Percentiles rank a stretch among this genome's conserved stretches.
Evolutionary conservation across 1,284 basidiomycete genomes (phyloP).

Genomic region (Grifola frondosa): DNA sequence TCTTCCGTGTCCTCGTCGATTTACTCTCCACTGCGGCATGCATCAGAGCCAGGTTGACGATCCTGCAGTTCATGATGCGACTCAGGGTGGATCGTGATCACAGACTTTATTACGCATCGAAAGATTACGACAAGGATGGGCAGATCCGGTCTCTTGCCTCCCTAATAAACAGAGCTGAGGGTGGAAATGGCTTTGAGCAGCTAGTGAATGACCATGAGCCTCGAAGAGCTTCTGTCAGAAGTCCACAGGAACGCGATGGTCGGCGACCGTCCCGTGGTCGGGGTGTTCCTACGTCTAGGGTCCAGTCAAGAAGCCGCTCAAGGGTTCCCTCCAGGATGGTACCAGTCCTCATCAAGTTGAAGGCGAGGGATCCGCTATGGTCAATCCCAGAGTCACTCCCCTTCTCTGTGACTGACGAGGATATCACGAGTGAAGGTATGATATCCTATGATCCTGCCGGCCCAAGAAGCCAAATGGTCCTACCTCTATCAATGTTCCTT

Average conservation of each 20-base stretch:
- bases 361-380: conserved; percentile 68
- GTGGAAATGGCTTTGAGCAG: conserved; percentile 20
- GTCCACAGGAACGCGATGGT: conserved; percentile 53
- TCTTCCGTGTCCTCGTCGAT: conserved; percentile 52
- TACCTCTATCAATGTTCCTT: conserved; percentile 84
- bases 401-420: conserved; percentile 66
- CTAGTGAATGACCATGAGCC: conserved; percentile 33
- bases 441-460: conserved; percentile 73
- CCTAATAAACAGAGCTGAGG: conserved; percentile 49
- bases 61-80: conserved; percentile 88
- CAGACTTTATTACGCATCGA: conserved; percentile 69
- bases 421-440: conserved; percentile 72
- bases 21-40: conserved; percentile 49
- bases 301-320: conserved; percentile 71
- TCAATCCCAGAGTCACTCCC: conserved; percentile 71
- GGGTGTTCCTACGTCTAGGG: conserved; percentile 44
- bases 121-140: conserved; percentile 53
- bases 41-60: conserved; percentile 64
- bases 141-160: conserved; percentile 51
- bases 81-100: conserved; percentile 92
- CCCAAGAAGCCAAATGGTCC: conserved; percentile 47
- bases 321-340: conserved; percentile 43
- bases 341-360: conserved; percentile 27
- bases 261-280: conserved; percentile 60
- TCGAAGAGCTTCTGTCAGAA: conserved; percentile 48